These are phyloP conservation scores for Colletotrichum phormii DNA, from an alignment of 2,329 filamentous ascomycete genomes.

Conservation along the genomic window DNA sequence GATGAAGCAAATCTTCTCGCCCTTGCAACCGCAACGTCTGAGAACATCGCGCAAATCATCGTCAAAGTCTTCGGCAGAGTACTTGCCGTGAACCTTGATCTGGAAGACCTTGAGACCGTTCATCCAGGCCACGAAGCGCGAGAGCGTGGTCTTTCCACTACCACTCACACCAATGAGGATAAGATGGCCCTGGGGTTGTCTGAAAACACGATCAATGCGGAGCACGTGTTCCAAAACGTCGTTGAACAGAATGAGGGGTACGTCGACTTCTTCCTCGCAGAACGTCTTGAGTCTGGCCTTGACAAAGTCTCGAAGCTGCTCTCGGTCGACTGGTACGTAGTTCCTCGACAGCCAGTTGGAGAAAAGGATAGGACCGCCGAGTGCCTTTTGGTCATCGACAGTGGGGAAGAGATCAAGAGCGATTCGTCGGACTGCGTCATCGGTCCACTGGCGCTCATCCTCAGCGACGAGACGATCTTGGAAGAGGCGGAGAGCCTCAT, in stretches of 20 bases:
- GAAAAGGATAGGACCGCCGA: conserved; percentile 94
- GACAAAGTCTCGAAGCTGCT: conserved; percentile 95
- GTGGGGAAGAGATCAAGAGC: conserved; percentile 93
- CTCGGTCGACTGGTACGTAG: conserved; percentile 95
- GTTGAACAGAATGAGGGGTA: conserved; percentile 98
- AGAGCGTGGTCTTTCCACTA: conserved; percentile 97
- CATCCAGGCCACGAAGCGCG: conserved; percentile 99
- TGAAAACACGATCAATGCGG: conserved; percentile 97
- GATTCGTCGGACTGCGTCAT: conserved; percentile 86
- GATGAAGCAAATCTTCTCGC: conserved; percentile 99
- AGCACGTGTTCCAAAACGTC: conserved; percentile 98
- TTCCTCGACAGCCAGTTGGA: conserved; percentile 99
- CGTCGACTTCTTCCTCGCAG: conserved; percentile 99
- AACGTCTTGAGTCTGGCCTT: conserved; percentile 97
- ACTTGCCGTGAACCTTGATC: conserved; percentile 99
- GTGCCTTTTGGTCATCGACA: conserved; percentile 89
- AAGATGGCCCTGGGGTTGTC: conserved; percentile 96
- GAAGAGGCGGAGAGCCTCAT: conserved; percentile 95
- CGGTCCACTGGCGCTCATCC: conserved; percentile 95
- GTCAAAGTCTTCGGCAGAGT: conserved; percentile 98
- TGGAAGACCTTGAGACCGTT: conserved; percentile 99
- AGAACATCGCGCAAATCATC: conserved; percentile 96
- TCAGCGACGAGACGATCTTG: conserved; percentile 96
- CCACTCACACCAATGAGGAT: conserved; percentile 99
- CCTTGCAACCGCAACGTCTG: conserved; percentile 93